Base-by-base conservation (phyloP, 2,329 filamentous ascomycete genomes). In the Calonectria henricotiae region DNA sequence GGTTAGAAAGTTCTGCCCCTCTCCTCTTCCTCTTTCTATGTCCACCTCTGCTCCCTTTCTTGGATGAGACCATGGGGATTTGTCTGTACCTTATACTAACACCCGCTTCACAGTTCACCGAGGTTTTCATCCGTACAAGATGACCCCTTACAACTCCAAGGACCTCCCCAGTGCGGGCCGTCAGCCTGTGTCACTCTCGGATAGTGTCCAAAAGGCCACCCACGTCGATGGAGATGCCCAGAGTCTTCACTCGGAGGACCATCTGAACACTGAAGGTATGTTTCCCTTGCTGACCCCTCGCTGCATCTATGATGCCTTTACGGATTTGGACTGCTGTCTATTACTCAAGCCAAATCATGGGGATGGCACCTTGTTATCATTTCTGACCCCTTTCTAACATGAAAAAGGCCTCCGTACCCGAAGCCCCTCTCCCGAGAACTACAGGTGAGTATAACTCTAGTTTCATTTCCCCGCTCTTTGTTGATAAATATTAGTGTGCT, bases 131-230 rank as follows among this genome's bases (percentile, higher is more conserved):
- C 25, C n/a, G 25, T 17, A 6, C 15, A 51, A 23, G n/a, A 68
- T 68, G 61, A 12, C 66, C 17, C 49, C 39, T 4, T 68, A 64
- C 61, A 51, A 44, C 15, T 44, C 66, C 12, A 35, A 51, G 35
- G 25, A 60, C 17, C 8, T 64, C 25, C 41, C 61, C 5, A 32
- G 43, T 25, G 49, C 43, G 23, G 49, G 61, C 2, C 61, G 30
- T n/a, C 32, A 23, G 23, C 32, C 60, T 12, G 13, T 58, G 3
- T 32, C 23, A 1, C 43, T 49, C 5, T 12, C 20, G 8, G 20
- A 41, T 4, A 17, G 13, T 15, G 41, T 47, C 13, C n/a, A 32
- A 32, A 54, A 68, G 39, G 30, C 65, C 46, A 27, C 30, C 23
- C 39, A 41, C 1, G 25, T 63, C 11, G 23, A 61, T 2, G 32